Evolutionary conservation across 129 eudicot species (phyloP), one percentile per base, ranked within the genome.

Genomic region (Artemisia annua): DNA sequence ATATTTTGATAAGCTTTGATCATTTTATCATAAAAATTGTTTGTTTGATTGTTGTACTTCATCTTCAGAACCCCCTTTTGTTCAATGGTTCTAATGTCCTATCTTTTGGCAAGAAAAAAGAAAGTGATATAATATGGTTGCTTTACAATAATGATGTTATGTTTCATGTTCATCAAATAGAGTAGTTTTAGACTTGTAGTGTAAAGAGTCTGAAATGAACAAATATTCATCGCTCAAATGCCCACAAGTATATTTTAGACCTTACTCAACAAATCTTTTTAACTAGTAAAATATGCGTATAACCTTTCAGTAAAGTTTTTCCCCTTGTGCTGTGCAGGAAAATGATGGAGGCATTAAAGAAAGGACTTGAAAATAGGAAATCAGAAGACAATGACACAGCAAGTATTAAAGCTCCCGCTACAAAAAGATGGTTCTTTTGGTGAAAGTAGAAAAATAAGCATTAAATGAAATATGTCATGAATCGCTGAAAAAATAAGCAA

Each of bases 341-440:
- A 79, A 83, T 97, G 66, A 72, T 90, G 75, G 99, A 86, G 67
- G 88, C 96, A 57, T 72, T 95, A 84, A 88, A 90, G 83, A 81
- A 81, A 80, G 99, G 99, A 53, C 74, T 94, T 77, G 97, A 94
- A 74, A 86, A 80, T 22, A 84, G 96, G 79, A 86, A 85, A 64
- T 80, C 69, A 30, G 91, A 88, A 10, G 85, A 87, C 20, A 68
- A 48, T 3, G 67, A 35, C 14, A 63, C 81, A 55, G 26, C 63
- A 28, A 85, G 85, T 16, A 78, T 73, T 65, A 73, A 52, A 68
- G 77, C 67, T 81, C 58, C 87, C 22, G 63, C 85, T 26, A 15
- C 81, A 35, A 83, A 79, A 59, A 88, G 69, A 78, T 90, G 97
- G 99, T n/a, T n/a, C n/a, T n/a, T n/a, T n/a, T n/a, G n/a, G n/a